Percentiles rank a stretch among this genome's conserved stretches.
These are phyloP conservation scores for Aspergillus candidus DNA, from an alignment of 2,329 filamentous ascomycete genomes.

Conservation along the genomic window DNA sequence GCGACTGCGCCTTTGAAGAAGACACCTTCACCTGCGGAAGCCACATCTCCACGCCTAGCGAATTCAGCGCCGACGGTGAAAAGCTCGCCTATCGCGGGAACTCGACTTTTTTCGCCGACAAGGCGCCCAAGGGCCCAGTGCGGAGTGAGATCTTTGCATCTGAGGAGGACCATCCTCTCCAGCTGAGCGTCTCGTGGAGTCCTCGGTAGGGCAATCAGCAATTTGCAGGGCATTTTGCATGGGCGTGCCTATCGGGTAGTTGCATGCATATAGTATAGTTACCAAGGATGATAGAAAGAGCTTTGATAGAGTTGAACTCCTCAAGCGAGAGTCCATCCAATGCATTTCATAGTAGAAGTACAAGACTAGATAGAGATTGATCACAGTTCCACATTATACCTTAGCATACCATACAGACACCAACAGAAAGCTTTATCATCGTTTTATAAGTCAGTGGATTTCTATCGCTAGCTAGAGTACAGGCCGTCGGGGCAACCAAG, in stretches of 20 bases:
- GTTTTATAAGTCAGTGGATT: too few species aligned
- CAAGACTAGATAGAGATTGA: not conserved
- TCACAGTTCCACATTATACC: too few species aligned
- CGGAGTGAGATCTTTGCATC: slow-evolving; percentile 32
- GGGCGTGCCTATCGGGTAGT: too few species aligned
- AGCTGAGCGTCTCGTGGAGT: slow-evolving; percentile 31
- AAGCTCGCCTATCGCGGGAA: slow-evolving; percentile 30
- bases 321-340: too few species aligned
- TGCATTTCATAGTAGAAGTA: too few species aligned
- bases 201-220: slow-evolving; percentile 4
- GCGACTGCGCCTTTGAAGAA: slow-evolving; percentile 51
- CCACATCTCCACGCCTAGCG: slow-evolving; percentile 20
- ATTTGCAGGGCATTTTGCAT: not conserved
- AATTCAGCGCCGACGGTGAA: slow-evolving; percentile 29
- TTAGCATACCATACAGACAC: too few species aligned
- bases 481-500: slow-evolving; percentile 8
- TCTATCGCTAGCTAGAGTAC: slow-evolving; percentile 7
- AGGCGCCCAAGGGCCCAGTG: slow-evolving; percentile 29
- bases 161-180: slow-evolving; percentile 25
- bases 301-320: too few species aligned
- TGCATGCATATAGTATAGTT: too few species aligned
- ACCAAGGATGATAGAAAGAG: too few species aligned
- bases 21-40: slow-evolving; percentile 51
- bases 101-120: slow-evolving; percentile 35
- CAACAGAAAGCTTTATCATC: too few species aligned